Base-by-base conservation (phyloP, 2,329 filamentous ascomycete species). In the Scopulariopsis brevicaulis region DNA sequence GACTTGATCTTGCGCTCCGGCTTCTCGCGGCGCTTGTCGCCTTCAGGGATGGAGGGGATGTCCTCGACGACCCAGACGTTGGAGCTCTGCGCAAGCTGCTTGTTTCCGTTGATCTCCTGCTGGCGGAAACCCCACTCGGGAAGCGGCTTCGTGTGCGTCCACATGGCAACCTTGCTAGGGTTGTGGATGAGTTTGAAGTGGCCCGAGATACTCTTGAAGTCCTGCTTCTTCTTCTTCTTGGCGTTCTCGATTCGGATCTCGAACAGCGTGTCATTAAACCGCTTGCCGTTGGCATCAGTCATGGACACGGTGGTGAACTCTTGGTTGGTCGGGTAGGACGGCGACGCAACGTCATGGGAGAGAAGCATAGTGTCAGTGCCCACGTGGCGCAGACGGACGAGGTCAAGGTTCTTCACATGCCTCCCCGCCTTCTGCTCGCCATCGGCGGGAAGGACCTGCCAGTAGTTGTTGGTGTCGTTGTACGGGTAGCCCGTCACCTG, bases 21-120 rank as follows among this genome's bases (percentile, higher is more conserved):
- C 76, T 88, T 94, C 60, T 84, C 75, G 61, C 90, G 83, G 59
- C 94, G 90, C 46, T 81, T 78, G 64, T 86, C 84, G 64, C 90
- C 90, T 5, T 73, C 77, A 2, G 86, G 76, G 53, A 97, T 74
- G 11, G 86, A 91, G n/a, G 89, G 83, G 56, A 97, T 89, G 62
- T 96, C 90, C 66, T 99, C 94, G 15, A 92, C 87, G 64, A 88
- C 86, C 94, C 94, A 99, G 61, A 96, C 80, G 70, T 99, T 99
- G 70, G 90, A 96, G 69, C 87, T 86, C 62, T 93, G 89, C 32
- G 85, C 79, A 57, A 95, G 77, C 69, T 96, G 95, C 82, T 99
- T 99, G 80, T 99, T 99, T 60, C 94, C 94, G 72, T 99, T 99
- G 77, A 99, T 96, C 71, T 99, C 94, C 67, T 96, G 93, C 73